A percentile compares a stretch with the other conserved stretches of the same genome.
Evolutionary conservation across 2,329 filamentous ascomycete species (phyloP).

Genomic region (Volutella citrinella): DNA sequence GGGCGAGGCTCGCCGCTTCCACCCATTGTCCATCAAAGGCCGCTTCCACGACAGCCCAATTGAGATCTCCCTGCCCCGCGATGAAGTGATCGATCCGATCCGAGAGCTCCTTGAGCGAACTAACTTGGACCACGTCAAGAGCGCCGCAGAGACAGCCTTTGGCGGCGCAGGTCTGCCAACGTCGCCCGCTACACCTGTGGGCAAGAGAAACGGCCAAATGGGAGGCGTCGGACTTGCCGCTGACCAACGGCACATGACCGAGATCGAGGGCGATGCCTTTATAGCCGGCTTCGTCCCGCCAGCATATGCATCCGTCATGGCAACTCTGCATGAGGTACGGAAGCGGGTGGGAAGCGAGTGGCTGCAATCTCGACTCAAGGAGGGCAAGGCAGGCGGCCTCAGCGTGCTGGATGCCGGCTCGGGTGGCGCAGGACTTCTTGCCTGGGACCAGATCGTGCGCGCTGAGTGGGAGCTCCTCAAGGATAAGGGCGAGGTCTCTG

Average conservation of each 20-base stretch:
- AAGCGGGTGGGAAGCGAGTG: conserved; percentile 69
- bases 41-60: conserved; percentile 70
- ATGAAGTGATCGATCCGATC: conserved; percentile 68
- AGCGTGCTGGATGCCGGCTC: conserved; percentile 72
- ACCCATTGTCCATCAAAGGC: conserved; percentile 72
- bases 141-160: conserved; percentile 70
- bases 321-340: conserved; percentile 68
- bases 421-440: conserved; percentile 69
- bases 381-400: conserved; percentile 50
- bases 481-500: conserved; percentile 43
- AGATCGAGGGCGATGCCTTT: conserved; percentile 74
- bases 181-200: conserved; percentile 67
- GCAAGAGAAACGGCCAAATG: conserved; percentile 56
- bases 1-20: conserved; percentile 52
- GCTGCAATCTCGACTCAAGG: conserved; percentile 61
- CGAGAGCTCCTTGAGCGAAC: conserved; percentile 63
- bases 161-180: conserved; percentile 74
- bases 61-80: conserved; percentile 71
- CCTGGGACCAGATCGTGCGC: conserved; percentile 73
- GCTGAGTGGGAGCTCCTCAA: conserved; percentile 77
- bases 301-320: conserved; percentile 65
- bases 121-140: conserved; percentile 70
- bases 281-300: conserved; percentile 68
- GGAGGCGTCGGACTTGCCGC: conserved; percentile 63
- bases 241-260: conserved; percentile 63